Evolutionary conservation across 495 filamentous ascomycete genomes (phyloP), one percentile per base, ranked within the genome.

Genomic region (Collariella sp.): DNA sequence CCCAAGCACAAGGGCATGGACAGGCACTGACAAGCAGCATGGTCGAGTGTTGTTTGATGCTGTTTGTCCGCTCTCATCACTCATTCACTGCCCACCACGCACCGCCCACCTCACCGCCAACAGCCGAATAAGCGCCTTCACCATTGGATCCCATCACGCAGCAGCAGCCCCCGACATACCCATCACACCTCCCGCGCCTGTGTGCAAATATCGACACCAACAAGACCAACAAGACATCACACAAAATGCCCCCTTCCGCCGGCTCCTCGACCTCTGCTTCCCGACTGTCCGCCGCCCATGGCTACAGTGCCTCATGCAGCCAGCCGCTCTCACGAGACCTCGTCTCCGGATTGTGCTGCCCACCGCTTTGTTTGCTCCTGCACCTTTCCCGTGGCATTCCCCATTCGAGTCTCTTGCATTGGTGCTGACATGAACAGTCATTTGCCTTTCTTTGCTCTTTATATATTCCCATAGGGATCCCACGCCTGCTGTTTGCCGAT

Each of bases 261-360:
- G 15, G 42, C 44, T 56, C 52, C 46, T 52, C 31, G 34, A 46
- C 47, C 51, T 54, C 46, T 53, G 46, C 41, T 55, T 58, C 36
- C 55, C 54, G 54, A 53, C 56, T 60, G 61, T 61, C 65, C 54
- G 38, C 60, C 59, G 58, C 59, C 57, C 61, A 63, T 59, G 45
- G 65, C 60, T 62, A 66, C 63, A 65, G 36, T 62, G 46, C 54
- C 52, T 54, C 40, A 67, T 70, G 69, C 69, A 67, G 62, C 64
- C 63, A 62, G 46, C 62, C 67, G 68, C 56, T 54, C 61, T 67
- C 69, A 71, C 71, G 67, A 70, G 71, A 70, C 71, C 70, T 67
- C 55, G 58, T 64, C 67, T 39, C 46, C 56, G 50, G 34, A 44
- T 59, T 54, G 57, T 63, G 61, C 58, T 43, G 34, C 60, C 59